Base-by-base conservation (phyloP, 78 protist genomes). In the Dictyostelium intermedium region DNA sequence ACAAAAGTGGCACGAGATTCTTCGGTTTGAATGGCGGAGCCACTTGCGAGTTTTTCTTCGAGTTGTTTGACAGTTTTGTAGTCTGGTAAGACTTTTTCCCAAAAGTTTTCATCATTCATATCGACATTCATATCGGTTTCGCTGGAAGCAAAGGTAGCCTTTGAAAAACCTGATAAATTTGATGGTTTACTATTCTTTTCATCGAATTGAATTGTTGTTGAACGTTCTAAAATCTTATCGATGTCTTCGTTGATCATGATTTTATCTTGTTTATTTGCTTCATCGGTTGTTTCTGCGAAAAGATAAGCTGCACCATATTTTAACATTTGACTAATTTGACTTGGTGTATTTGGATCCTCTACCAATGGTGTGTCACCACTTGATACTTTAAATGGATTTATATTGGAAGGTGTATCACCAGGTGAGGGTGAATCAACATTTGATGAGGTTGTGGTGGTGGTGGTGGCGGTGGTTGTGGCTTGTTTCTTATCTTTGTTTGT, bases 251-350 rank as follows among this genome's bases (percentile, higher is more conserved):
- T 45, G 91, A 87, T 34, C 95, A 92, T 85, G 34, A 89, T 69
- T 32, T 79, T 83, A 60, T 82, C 89, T 30, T 77, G 93, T 45
- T 81, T 81, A 9, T 73, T 50, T 1, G 92, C 79, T 20, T 80
- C 92, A 16, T 79, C 94, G n/a, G 93, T 56, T 5, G 63, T 25
- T 70, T 84, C 91, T 1, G 77, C 66, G 82, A 89, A 89, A 2
- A 89, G 84, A 56, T 86, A 96, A 73, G 96, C 97, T 2, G 98
- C 98, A 63, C 98, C 98, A 43, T 91, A 53, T 74, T 87, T 84
- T 39, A 97, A 81, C 91, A 96, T 91, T 20, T 83, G 84, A 81
- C 93, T 93, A 30, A 97, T 70, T 79, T 96, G 96, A 10, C 84
- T 20, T 30, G 87, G 91, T 14, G 96, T 25, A 23, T 86, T 79